These are phyloP conservation scores for Stephania japonica DNA, from an alignment of 164 flowering plant species.

Conservation along the genomic window DNA sequence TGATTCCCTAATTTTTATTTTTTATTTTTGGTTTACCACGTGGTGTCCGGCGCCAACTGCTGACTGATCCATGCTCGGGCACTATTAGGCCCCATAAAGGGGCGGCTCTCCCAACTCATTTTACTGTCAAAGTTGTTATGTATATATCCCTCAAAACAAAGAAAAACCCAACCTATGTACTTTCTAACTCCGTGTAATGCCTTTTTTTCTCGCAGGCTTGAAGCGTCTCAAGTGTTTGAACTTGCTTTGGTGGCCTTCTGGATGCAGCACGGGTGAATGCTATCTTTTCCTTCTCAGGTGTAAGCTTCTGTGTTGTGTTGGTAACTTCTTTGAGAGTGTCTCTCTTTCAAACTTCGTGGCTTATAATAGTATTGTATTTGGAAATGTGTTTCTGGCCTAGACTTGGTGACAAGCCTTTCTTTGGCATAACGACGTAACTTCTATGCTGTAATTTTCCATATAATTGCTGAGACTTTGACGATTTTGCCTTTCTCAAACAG, in stretches of 20 bases:
- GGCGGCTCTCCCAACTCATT: too few relatives aligned
- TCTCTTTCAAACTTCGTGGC: not conserved
- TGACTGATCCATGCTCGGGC: not conserved
- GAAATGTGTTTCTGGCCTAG: not conserved
- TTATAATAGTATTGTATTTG: not conserved
- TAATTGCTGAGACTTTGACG: not conserved
- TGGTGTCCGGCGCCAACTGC: not conserved
- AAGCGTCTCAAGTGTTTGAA: slow-evolving; percentile 9
- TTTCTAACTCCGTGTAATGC: not conserved
- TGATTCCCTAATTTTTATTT: not conserved
- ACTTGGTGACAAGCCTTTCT: not conserved
- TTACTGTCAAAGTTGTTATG: not conserved
- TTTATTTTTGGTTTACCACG: too few relatives aligned
- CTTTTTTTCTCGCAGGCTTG: slow-evolving; percentile 30
- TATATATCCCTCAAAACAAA: not conserved
- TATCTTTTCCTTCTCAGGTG: slow-evolving; percentile 21
- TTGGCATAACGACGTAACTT: not conserved
- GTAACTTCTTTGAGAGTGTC: not conserved
- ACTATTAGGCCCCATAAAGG: too few relatives aligned
- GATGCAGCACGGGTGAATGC: slow-evolving; percentile 44
- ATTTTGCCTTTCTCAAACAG: not conserved
- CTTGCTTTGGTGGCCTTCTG: slow-evolving; percentile 24
- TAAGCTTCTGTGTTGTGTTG: not conserved
- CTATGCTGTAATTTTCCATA: not conserved
- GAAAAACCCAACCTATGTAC: not conserved